These are phyloP conservation scores for Rhododendron simsii DNA, from an alignment of 148 eudicot species.

Conservation along the genomic window DNA sequence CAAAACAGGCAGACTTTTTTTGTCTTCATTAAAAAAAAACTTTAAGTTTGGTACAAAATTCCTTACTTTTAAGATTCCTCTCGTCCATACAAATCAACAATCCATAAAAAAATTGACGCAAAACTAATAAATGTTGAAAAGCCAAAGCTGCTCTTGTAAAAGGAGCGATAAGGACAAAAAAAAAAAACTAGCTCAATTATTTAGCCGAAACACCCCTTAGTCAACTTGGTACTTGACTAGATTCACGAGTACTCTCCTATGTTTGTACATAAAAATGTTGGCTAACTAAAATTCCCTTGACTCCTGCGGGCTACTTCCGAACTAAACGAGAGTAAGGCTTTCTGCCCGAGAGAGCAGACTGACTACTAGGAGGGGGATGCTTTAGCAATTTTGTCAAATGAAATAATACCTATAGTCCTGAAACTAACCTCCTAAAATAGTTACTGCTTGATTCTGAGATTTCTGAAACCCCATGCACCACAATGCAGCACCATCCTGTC, in stretches of 20 bases:
- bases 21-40: too few species aligned
- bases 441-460: constrained; percentile 57
- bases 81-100: neutral
- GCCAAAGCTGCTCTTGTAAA: too few species aligned
- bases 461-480: constrained; percentile 80
- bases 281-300: neutral
- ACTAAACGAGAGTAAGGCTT: neutral
- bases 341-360: neutral
- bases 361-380: neutral
- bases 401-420: neutral
- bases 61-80: neutral
- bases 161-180: too few species aligned
- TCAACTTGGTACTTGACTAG: neutral
- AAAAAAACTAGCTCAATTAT: neutral
- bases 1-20: too few species aligned
- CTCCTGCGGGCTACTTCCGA: neutral
- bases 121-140: too few species aligned
- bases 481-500: constrained; percentile 86
- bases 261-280: neutral
- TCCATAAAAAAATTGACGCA: neutral
- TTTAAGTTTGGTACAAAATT: too few species aligned
- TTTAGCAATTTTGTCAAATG: neutral
- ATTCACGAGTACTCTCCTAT: neutral
- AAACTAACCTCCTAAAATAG: constrained; percentile 87
- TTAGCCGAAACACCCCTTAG: neutral